phyloP scores from a whole-genome alignment of 176 grass and related monocot species.

The Pharus latifolius region DNA sequence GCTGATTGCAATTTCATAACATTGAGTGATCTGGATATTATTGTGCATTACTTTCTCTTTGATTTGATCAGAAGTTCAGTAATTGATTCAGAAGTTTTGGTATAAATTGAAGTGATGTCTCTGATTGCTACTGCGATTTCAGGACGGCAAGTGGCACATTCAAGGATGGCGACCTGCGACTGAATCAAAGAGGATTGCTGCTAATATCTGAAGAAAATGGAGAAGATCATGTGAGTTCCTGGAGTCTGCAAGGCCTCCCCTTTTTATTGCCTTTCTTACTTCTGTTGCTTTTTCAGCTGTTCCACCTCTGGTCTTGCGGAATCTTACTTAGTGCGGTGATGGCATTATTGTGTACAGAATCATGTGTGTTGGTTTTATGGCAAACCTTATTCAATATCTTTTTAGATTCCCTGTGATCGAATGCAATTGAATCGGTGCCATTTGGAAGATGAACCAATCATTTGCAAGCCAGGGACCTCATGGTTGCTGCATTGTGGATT shows the following conservation, averaged over 20 bases:
- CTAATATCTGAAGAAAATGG: constrained; percentile 56
- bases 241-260: background rate
- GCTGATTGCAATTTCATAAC: background rate
- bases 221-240: constrained; percentile 30
- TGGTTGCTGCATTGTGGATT: background rate
- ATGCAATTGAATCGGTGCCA: background rate
- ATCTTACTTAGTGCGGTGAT: background rate
- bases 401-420: background rate
- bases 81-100: background rate
- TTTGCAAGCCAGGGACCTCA: background rate
- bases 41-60: background rate
- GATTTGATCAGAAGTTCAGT: background rate
- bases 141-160: constrained; percentile 97
- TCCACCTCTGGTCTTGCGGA: background rate
- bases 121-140: background rate
- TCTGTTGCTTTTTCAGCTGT: background rate
- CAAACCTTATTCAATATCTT: background rate
- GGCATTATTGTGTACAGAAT: background rate
- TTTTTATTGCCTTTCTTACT: background rate
- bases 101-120: background rate
- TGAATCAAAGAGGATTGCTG: constrained; percentile 69
- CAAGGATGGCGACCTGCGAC: constrained; percentile 74
- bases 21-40: background rate
- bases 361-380: background rate
- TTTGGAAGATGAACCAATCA: background rate